Conservation (phyloP, 2,329 filamentous ascomycete species). For the Esteya vermicola region DNA sequence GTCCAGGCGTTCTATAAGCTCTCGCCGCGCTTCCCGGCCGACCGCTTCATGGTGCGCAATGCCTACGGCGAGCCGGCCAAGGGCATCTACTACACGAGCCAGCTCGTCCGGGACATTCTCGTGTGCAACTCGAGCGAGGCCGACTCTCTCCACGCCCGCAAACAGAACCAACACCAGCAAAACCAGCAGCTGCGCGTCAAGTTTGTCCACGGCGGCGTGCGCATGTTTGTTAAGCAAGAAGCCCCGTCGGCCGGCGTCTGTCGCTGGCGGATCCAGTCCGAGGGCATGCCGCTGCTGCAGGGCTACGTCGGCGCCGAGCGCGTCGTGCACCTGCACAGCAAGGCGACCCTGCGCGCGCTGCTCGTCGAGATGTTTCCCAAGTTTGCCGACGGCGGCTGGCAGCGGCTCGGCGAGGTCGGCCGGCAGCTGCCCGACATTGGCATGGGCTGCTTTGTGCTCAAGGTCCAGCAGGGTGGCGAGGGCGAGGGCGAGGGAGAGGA, state of each 20-base stretch:
- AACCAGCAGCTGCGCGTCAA: conserved; percentile 41
- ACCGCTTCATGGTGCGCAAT: conserved; percentile 94
- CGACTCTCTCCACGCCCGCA: not conserved
- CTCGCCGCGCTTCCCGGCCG: conserved; percentile 68
- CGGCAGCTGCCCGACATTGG: conserved; percentile 64
- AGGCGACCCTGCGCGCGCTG: conserved; percentile 67
- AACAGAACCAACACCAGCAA: conserved; percentile 1
- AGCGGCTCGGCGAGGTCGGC: conserved; percentile 73
- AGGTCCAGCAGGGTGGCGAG: conserved; percentile 43
- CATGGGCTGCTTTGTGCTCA: conserved; percentile 86
- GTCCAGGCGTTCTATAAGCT: conserved; percentile 80
- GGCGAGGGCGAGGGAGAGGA: conserved; percentile 17
- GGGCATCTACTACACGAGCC: conserved; percentile 91
- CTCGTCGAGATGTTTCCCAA: conserved; percentile 96
- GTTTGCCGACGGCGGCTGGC: conserved; percentile 60
- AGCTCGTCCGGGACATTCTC: conserved; percentile 72
- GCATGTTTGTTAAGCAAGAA: conserved; percentile 99
- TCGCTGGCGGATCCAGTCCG: conserved; percentile 88
- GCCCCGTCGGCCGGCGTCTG: conserved; percentile 76
- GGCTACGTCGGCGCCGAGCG: conserved; percentile 74
- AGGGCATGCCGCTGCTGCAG: conserved; percentile 82
- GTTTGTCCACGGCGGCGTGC: conserved; percentile 92
- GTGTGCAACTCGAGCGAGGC: conserved; percentile 66
- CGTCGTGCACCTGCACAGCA: conserved; percentile 59
- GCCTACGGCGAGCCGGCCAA: conserved; percentile 75